These are phyloP conservation scores for Alternaria atra DNA, from an alignment of 2,329 filamentous ascomycete genomes.

Conservation along the genomic window DNA sequence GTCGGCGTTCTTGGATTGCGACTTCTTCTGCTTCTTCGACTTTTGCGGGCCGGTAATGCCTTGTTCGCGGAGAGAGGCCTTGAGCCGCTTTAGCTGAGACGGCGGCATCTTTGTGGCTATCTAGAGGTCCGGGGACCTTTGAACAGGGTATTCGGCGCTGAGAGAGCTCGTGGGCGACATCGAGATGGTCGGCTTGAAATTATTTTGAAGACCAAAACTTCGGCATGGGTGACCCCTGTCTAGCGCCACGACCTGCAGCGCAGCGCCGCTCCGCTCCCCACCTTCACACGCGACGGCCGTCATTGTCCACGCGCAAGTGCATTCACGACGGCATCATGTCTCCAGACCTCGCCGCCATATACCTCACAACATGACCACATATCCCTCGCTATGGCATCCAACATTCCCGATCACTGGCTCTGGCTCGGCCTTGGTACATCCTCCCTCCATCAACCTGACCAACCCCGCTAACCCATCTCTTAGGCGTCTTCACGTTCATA, in stretches of 20 bases:
- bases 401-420: conserved; percentile 57
- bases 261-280: conserved; percentile 1
- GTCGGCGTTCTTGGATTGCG: conserved; percentile 73
- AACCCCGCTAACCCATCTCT: conserved; percentile 45
- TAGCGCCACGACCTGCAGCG: conserved; percentile 11
- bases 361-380: conserved; percentile 21
- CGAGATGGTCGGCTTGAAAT: conserved; percentile 18
- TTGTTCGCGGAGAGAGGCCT: conserved; percentile 86
- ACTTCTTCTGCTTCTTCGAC: conserved; percentile 89
- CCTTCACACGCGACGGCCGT: conserved; percentile 23
- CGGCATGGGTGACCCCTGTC: conserved; percentile 24
- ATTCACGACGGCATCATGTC: conserved; percentile 7
- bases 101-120: conserved; percentile 73
- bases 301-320: conserved; percentile 21
- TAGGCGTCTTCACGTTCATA: conserved; percentile 65
- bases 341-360: conserved; percentile 1
- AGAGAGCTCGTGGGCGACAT: conserved; percentile 5
- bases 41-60: conserved; percentile 91
- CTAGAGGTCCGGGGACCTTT: conserved; percentile 1
- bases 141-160: not conserved
- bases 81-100: conserved; percentile 95
- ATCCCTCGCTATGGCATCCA: conserved; percentile 41
- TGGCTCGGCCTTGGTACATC: conserved; percentile 56
- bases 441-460: conserved; percentile 54
- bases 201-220: conserved; percentile 33